Evolutionary conservation across 305 asterid genomes (phyloP).

Genomic region (Euphrasia arctica): DNA sequence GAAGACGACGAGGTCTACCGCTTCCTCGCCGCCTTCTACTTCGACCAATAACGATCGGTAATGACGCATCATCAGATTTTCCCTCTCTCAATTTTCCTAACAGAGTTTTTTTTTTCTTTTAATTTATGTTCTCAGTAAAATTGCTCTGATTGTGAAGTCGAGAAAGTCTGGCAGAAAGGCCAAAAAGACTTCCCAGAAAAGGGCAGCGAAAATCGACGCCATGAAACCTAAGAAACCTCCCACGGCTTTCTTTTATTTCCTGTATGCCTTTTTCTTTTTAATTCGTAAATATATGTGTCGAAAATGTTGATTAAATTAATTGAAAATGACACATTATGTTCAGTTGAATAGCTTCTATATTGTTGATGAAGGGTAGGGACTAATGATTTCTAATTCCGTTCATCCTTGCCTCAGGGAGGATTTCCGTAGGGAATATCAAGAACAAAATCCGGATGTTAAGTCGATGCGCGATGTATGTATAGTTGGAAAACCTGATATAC

Average conservation of each 20-base stretch:
- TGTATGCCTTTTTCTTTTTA: conserved; percentile 48
- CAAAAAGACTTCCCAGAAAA: conserved; percentile 25
- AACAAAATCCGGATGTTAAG: conserved; percentile 76
- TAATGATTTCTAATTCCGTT: background rate
- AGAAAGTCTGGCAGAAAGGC: conserved; percentile 35
- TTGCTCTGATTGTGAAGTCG: conserved; percentile 36
- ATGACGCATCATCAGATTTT: background rate
- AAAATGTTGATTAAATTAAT: too few species aligned
- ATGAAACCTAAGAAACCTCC: conserved; percentile 94
- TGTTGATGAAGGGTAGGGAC: background rate
- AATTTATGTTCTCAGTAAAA: conserved; percentile 36
- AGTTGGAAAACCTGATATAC: conserved; percentile 5
- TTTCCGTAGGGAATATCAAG: conserved; percentile 90
- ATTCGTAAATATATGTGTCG: too few species aligned
- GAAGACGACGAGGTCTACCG: conserved; percentile 22
- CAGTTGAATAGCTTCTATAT: background rate
- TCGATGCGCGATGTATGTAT: conserved; percentile 83
- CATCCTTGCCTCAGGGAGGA: conserved; percentile 66
- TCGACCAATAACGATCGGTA: conserved; percentile 44
- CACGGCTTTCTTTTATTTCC: conserved; percentile 90
- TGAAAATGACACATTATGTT: too few species aligned
- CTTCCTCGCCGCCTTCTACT: conserved; percentile 41
- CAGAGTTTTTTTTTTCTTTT: background rate
- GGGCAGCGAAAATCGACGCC: conserved; percentile 50
- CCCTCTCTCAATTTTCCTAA: conserved; percentile 16